A percentile compares a stretch with the other conserved stretches of the same genome.
phyloP scores from a whole-genome alignment of 2,329 filamentous ascomycete species.

The Fusarium citri region DNA sequence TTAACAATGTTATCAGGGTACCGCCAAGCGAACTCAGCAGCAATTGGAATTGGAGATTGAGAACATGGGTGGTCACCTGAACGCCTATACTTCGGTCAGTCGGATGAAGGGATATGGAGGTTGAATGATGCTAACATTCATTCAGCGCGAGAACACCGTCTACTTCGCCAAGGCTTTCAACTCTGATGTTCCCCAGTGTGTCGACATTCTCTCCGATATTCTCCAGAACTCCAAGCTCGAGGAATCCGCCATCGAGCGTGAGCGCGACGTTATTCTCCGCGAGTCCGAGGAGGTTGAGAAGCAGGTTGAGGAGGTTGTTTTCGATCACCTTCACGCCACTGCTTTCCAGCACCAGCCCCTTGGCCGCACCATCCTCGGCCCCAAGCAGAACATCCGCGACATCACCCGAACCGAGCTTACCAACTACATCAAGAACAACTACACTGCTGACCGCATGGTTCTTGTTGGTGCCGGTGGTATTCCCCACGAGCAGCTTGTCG shows the following conservation, averaged over 20 bases:
- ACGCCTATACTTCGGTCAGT: constrained; percentile 98
- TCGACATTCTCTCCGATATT: constrained; percentile 99
- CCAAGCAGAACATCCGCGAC: constrained; percentile 97
- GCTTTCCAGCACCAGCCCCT: constrained; percentile 97
- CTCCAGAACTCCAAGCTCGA: constrained; percentile 99
- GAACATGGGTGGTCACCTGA: constrained; percentile 99
- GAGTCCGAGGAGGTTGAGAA: constrained; percentile 99
- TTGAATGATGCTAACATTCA: constrained; percentile 44
- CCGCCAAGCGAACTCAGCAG: constrained; percentile 91
- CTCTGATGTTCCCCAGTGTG: constrained; percentile 92
- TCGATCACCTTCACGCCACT: constrained; percentile 98
- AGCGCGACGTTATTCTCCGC: constrained; percentile 97
- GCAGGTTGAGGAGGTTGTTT: constrained; percentile 99
- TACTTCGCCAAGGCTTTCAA: constrained; percentile 99
- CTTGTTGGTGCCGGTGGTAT: constrained; percentile 95
- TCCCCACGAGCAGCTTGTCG: constrained; percentile 92
- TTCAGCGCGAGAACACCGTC: constrained; percentile 96
- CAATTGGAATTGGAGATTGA: constrained; percentile 99
- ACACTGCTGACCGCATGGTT: constrained; percentile 99
- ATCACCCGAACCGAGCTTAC: constrained; percentile 91
- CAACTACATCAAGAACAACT: constrained; percentile 99
- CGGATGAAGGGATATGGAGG: constrained; percentile 42
- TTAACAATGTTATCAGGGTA: constrained; percentile 72
- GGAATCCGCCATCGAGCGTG: constrained; percentile 89
- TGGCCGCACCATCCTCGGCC: constrained; percentile 96